These are phyloP conservation scores for Micractinium sp. DNA, from an alignment of 139 green algal genomes.

Conservation along the genomic window DNA sequence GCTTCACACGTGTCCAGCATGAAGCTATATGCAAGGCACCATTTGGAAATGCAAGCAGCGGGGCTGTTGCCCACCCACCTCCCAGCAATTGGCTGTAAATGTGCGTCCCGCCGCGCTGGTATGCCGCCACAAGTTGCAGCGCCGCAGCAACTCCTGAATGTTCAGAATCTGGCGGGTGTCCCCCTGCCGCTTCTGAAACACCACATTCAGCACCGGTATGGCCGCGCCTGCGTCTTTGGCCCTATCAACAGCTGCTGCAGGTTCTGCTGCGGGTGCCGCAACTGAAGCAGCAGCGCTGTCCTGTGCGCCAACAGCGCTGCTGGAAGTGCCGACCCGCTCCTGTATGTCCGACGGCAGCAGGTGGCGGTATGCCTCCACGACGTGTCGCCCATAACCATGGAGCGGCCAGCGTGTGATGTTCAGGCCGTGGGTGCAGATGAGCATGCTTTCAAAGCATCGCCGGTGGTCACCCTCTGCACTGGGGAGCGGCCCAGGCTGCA, in stretches of 20 bases:
- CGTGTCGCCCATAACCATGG: slow-evolving; percentile 7
- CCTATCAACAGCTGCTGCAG: neutral
- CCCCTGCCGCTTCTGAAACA: neutral
- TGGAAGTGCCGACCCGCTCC: neutral
- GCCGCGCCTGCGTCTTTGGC: neutral
- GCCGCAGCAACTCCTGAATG: neutral
- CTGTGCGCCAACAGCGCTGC: neutral
- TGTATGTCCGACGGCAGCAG: neutral
- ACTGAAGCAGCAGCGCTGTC: neutral
- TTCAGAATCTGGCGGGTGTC: slow-evolving; percentile 22
- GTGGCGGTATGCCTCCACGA: neutral
- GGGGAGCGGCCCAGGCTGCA: neutral
- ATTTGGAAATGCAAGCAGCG: neutral
- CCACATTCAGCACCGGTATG: neutral
- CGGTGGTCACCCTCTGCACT: slow-evolving; percentile 15
- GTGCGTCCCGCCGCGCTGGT: neutral
- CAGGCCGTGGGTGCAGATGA: slow-evolving; percentile 18
- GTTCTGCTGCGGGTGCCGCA: neutral
- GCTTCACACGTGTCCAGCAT: neutral
- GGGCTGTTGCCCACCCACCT: neutral
- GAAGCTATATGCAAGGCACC: neutral
- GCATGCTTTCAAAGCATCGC: slow-evolving; percentile 24
- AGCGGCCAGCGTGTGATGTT: slow-evolving; percentile 26
- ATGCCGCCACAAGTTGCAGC: slow-evolving; percentile 9
- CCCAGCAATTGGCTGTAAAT: slow-evolving; percentile 1